Conservation (phyloP, 208 protist species). For the Blastocrithidia nonstop region DNA sequence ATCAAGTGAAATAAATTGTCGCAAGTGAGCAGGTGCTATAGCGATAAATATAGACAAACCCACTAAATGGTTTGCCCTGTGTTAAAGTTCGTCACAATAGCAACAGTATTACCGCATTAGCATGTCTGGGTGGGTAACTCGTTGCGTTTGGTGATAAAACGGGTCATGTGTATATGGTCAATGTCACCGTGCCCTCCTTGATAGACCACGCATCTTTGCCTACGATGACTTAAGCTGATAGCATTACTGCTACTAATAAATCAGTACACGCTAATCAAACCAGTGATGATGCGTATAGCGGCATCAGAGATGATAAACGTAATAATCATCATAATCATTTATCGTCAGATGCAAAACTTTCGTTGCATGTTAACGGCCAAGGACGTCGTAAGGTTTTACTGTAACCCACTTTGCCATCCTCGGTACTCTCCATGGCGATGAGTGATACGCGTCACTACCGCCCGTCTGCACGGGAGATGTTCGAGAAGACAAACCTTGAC, state of each 20-base stretch:
- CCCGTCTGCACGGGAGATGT: slow-evolving; percentile 33
- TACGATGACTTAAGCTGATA: too few relatives aligned
- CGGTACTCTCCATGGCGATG: slow-evolving; percentile 57
- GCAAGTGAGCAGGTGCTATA: too few relatives aligned
- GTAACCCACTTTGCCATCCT: slow-evolving; percentile 31
- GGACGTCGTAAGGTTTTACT: slow-evolving; percentile 44
- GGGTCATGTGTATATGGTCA: slow-evolving; percentile 52
- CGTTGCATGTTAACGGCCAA: too few relatives aligned
- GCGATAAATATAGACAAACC: too few relatives aligned
- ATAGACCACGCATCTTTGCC: too few relatives aligned
- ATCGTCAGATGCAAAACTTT: too few relatives aligned
- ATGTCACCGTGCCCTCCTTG: too few relatives aligned
- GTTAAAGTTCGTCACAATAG: slow-evolving; percentile 69
- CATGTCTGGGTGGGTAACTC: slow-evolving; percentile 32
- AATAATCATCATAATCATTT: too few relatives aligned
- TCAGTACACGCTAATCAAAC: too few relatives aligned
- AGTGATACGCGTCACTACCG: slow-evolving; percentile 56
- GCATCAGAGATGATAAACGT: slow-evolving; percentile 8
- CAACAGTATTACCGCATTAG: slow-evolving; percentile 73
- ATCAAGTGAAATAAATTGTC: too few relatives aligned
- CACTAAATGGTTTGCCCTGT: slow-evolving; percentile 3
- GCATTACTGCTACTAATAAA: too few relatives aligned
- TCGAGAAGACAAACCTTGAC: slow-evolving; percentile 73
- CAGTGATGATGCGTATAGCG: slow-evolving; percentile 4
- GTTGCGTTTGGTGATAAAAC: slow-evolving; percentile 79